phyloP scores from a whole-genome alignment of 768 basidiomycete species.

The Clavaria fumosa region DNA sequence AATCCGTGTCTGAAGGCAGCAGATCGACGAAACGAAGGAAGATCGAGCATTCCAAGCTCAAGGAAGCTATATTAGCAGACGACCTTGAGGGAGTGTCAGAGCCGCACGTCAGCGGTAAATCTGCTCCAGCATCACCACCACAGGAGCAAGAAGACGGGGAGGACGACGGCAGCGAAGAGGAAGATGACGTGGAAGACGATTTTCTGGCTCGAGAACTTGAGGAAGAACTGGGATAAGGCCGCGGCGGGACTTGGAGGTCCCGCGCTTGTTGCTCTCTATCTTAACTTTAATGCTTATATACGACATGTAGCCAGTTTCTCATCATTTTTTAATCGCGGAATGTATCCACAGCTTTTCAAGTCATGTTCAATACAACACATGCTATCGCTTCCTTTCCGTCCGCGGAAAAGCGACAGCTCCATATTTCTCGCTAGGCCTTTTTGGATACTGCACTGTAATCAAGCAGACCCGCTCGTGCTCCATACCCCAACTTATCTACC shows the following conservation, averaged over 20 bases:
- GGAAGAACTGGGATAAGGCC: conserved; percentile 56
- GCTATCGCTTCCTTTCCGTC: background rate
- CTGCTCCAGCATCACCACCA: conserved; percentile 9
- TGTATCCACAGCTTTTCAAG: background rate
- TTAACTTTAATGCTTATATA: conserved; percentile 3
- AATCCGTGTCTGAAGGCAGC: conserved; percentile 27
- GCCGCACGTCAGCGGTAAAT: conserved; percentile 12
- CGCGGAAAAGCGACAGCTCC: background rate
- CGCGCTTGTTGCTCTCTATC: conserved; percentile 3
- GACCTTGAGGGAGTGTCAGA: conserved; percentile 20
- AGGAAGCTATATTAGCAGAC: conserved; percentile 46
- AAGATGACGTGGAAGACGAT: conserved; percentile 49
- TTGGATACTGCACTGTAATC: conserved; percentile 73
- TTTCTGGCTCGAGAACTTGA: conserved; percentile 70
- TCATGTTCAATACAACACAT: too few species aligned
- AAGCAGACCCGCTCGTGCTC: conserved; percentile 52
- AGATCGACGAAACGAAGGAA: conserved; percentile 70
- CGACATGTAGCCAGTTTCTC: background rate
- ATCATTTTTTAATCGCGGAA: conserved; percentile 1
- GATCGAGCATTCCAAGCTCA: conserved; percentile 49
- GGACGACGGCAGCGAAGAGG: conserved; percentile 28
- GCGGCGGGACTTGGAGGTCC: background rate
- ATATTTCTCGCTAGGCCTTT: conserved; percentile 64
- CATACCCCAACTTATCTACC: conserved; percentile 69
- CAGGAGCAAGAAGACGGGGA: conserved; percentile 24